A percentile compares a stretch with the other conserved stretches of the same genome.
Evolutionary conservation across 2,329 filamentous ascomycete species (phyloP).

Genomic region (Leptosphaerulina australis): DNA sequence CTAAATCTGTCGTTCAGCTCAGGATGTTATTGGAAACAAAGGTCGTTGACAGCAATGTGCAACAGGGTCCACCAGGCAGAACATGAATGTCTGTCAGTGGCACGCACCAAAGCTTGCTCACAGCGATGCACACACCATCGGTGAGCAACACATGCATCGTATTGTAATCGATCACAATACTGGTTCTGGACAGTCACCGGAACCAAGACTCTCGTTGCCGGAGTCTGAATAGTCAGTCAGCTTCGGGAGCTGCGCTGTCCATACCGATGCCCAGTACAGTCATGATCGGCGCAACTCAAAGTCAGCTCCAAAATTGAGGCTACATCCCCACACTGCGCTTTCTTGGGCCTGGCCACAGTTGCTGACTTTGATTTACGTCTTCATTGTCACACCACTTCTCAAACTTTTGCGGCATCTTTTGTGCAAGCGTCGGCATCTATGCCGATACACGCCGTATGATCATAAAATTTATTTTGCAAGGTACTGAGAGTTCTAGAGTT

Average conservation of each 20-base stretch:
- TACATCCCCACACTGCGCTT: constrained; percentile 15
- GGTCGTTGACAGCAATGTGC: constrained; percentile 7
- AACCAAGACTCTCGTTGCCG: constrained; percentile 6
- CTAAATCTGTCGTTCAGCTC: constrained; percentile 1
- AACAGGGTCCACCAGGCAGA: constrained; percentile 1
- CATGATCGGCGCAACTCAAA: constrained; percentile 12
- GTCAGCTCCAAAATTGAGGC: constrained; percentile 9
- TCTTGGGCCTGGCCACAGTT: constrained; percentile 12
- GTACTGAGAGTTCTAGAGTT: neutral
- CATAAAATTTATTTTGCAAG: neutral
- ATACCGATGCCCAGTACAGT: neutral
- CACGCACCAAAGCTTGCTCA: neutral
- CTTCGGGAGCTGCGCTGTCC: constrained; percentile 3
- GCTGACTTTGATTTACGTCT: constrained; percentile 11
- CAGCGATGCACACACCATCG: neutral
- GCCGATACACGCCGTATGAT: constrained; percentile 4
- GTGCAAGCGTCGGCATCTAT: constrained; percentile 13
- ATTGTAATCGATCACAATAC: neutral
- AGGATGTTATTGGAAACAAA: constrained; percentile 6
- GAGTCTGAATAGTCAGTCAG: neutral
- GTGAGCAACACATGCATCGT: neutral
- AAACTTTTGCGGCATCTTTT: constrained; percentile 11
- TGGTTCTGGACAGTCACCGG: neutral
- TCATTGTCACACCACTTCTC: constrained; percentile 14
- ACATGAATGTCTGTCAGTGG: constrained; percentile 6